These are phyloP conservation scores for Medicago truncatula DNA, from an alignment of 306 rosid species.

Conservation along the genomic window DNA sequence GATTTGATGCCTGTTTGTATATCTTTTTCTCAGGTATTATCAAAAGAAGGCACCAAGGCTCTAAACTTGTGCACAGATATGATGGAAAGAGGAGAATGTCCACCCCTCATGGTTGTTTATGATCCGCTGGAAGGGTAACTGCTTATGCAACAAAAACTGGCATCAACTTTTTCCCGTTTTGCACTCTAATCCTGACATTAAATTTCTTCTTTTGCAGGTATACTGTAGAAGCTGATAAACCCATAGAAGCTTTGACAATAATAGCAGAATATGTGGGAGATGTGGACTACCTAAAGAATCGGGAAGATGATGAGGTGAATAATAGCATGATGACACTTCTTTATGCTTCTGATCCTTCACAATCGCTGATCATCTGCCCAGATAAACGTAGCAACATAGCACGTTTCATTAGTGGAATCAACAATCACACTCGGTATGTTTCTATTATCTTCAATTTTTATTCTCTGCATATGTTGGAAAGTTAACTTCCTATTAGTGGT, in stretches of 20 bases:
- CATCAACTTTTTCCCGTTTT: slow-evolving; percentile 6
- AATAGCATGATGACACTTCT: slow-evolving; percentile 98
- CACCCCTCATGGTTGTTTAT: slow-evolving; percentile 91
- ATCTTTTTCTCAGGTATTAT: slow-evolving; percentile 59
- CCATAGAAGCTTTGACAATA: slow-evolving; percentile 46
- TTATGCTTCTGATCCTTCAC: slow-evolving; percentile 68
- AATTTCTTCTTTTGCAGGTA: too few relatives aligned
- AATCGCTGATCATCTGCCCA: slow-evolving; percentile 86
- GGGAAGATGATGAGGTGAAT: slow-evolving; percentile 84
- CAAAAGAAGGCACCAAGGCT: slow-evolving; percentile 79
- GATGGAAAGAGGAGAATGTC: slow-evolving; percentile 93
- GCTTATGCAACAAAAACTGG: not conserved
- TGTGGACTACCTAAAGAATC: slow-evolving; percentile 81
- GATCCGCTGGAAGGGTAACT: slow-evolving; percentile 93
- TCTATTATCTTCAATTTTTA: not conserved
- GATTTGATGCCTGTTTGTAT: slow-evolving; percentile 15
- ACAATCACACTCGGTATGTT: slow-evolving; percentile 84
- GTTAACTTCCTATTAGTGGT: not conserved
- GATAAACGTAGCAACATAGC: slow-evolving; percentile 69
- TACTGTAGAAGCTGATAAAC: too few relatives aligned
- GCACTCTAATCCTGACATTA: slow-evolving; percentile 4
- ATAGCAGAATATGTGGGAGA: slow-evolving; percentile 95
- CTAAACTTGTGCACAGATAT: slow-evolving; percentile 71
- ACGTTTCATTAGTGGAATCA: slow-evolving; percentile 94
- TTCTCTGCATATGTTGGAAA: slow-evolving; percentile 8